Conservation (phyloP, 805 yeast genomes). For the Saccharomycopsis sp. region DNA sequence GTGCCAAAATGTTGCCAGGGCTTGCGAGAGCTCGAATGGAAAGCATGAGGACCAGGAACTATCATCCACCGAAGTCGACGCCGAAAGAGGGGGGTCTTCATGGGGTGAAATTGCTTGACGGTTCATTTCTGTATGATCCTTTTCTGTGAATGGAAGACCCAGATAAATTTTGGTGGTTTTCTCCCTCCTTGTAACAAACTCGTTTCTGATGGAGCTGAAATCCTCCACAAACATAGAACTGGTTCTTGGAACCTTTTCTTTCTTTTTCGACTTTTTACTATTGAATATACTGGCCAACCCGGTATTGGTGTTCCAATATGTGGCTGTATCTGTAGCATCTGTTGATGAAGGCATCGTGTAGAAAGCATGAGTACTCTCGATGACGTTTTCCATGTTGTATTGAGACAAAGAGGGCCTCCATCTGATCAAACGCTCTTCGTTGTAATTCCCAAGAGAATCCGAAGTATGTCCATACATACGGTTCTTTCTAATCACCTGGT, state of each 20-base stretch:
- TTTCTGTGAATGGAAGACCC: neutral
- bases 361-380: conserved; percentile 27
- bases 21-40: neutral
- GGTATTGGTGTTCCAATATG: neutral
- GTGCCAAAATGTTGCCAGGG: neutral
- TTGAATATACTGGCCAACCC: neutral
- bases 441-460: conserved; percentile 13
- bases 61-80: neutral
- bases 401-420: conserved; percentile 28
- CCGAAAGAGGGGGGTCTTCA: neutral
- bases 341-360: neutral
- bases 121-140: neutral
- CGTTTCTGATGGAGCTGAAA: neutral
- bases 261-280: neutral
- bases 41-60: neutral
- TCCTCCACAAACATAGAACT: neutral
- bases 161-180: neutral
- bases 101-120: neutral
- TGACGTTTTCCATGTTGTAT: conserved; percentile 23
- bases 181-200: neutral
- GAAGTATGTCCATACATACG: conserved; percentile 13
- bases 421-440: conserved; percentile 30
- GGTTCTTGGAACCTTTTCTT: neutral
- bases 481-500: conserved; percentile 10
- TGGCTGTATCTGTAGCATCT: neutral